Evolutionary conservation across 306 rosid genomes (phyloP).

Genomic region (Cucumis cinereus): DNA sequence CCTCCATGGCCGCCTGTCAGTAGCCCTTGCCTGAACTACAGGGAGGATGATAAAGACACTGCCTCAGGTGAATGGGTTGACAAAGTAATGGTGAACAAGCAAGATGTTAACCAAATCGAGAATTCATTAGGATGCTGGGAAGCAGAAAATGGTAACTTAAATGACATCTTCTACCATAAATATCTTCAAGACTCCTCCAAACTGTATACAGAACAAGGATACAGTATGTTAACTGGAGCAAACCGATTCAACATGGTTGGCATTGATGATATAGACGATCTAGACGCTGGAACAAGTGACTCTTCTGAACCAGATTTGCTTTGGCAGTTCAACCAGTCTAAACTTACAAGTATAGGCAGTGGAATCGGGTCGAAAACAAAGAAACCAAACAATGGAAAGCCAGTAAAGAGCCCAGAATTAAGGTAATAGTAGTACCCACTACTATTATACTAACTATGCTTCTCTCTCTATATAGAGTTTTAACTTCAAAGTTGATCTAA

Average conservation of each 20-base stretch:
- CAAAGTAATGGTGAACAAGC: constrained; percentile 97
- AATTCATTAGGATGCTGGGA: constrained; percentile 66
- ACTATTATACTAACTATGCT: background rate
- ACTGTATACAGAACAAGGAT: constrained; percentile 46
- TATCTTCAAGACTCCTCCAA: constrained; percentile 77
- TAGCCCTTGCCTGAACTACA: constrained; percentile 40
- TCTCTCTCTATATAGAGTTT: background rate
- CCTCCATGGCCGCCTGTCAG: constrained; percentile 87
- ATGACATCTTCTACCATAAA: constrained; percentile 68
- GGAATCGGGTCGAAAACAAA: constrained; percentile 41
- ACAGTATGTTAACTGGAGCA: constrained; percentile 46
- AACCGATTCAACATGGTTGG: constrained; percentile 42
- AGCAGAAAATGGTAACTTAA: constrained; percentile 45
- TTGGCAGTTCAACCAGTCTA: constrained; percentile 81
- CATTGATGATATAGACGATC: constrained; percentile 66
- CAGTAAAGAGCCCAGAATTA: constrained; percentile 48
- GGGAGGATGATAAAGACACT: constrained; percentile 67
- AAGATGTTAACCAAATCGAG: constrained; percentile 40
- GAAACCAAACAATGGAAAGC: constrained; percentile 29
- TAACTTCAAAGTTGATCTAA: background rate
- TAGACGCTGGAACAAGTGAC: constrained; percentile 90
- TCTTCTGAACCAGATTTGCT: constrained; percentile 88
- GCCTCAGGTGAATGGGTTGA: constrained; percentile 83
- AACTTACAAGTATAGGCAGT: constrained; percentile 34
- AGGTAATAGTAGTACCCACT: constrained; percentile 33